phyloP scores from a whole-genome alignment of 352 stramenopile genomes.

The Globisporangium paddicum region DNA sequence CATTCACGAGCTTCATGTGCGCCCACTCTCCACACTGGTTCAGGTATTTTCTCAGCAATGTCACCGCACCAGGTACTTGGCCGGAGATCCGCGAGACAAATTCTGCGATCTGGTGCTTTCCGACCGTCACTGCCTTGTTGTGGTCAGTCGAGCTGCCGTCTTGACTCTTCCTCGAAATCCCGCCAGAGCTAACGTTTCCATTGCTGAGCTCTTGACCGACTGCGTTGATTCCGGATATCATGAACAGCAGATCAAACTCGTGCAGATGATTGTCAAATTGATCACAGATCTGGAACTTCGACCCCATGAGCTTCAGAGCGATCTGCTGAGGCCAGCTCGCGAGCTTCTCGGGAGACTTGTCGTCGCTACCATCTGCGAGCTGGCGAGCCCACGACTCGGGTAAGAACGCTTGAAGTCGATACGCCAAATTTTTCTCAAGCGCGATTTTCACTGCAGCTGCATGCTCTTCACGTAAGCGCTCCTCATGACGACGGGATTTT shows the following conservation, averaged over 20 bases:
- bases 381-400: slow-evolving; percentile 12
- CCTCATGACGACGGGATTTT: slow-evolving; percentile 64
- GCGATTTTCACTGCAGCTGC: slow-evolving; percentile 54
- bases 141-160: neutral
- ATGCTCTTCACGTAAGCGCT: slow-evolving; percentile 64
- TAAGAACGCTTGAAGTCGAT: slow-evolving; percentile 43
- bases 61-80: neutral
- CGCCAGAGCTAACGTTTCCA: neutral
- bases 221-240: neutral
- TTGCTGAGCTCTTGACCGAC: slow-evolving; percentile 2
- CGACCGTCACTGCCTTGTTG: slow-evolving; percentile 1
- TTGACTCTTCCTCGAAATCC: neutral
- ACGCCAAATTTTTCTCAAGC: slow-evolving; percentile 55
- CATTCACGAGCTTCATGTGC: slow-evolving; percentile 28
- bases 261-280: slow-evolving; percentile 9
- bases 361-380: slow-evolving; percentile 6
- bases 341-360: slow-evolving; percentile 5
- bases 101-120: slow-evolving; percentile 10
- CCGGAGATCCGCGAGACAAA: slow-evolving; percentile 9
- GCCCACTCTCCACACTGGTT: slow-evolving; percentile 64
- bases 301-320: slow-evolving; percentile 23
- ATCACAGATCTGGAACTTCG: slow-evolving; percentile 26
- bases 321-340: slow-evolving; percentile 22
- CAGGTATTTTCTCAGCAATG: slow-evolving; percentile 22
- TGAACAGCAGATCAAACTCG: slow-evolving; percentile 19